Percentiles rank a stretch among this genome's conserved stretches.
phyloP scores from a whole-genome alignment of 208 protist genomes.

The Cochliopodium minus region DNA sequence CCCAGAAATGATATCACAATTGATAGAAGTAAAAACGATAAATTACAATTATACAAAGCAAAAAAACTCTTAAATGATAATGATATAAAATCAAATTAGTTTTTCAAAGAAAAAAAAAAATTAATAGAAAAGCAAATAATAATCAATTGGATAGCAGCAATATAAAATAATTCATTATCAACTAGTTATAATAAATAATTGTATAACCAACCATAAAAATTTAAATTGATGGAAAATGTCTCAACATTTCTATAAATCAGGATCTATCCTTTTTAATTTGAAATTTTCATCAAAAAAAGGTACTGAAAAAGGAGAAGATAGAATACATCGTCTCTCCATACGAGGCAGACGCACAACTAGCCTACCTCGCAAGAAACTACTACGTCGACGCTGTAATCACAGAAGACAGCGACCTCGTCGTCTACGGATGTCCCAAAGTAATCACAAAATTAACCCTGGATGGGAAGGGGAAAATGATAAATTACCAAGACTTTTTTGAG shows the following conservation, averaged over 20 bases:
- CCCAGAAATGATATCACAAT: constrained; percentile 38
- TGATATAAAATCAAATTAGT: background rate
- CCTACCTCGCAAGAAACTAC: constrained; percentile 64
- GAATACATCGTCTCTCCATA: constrained; percentile 91
- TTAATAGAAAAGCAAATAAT: background rate
- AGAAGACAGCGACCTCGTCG: constrained; percentile 94
- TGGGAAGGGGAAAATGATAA: background rate
- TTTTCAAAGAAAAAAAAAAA: background rate
- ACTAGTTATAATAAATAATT: background rate
- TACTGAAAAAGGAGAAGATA: constrained; percentile 21
- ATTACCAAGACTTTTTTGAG: background rate
- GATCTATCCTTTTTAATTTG: background rate
- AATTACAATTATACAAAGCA: no score
- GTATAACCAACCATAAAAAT: background rate
- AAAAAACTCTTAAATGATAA: constrained; percentile 17
- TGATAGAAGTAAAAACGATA: no score
- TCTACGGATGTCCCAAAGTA: constrained; percentile 51
- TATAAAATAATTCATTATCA: background rate
- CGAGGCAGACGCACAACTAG: constrained; percentile 96
- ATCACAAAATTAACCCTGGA: no score
- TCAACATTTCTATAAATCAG: background rate
- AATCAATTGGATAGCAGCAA: background rate
- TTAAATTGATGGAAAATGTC: background rate
- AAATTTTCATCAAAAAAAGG: constrained; percentile 13
- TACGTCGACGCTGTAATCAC: constrained; percentile 75